These are phyloP conservation scores for Tolypocladium ophioglossoides DNA, from an alignment of 2,329 filamentous ascomycete genomes.

Conservation along the genomic window DNA sequence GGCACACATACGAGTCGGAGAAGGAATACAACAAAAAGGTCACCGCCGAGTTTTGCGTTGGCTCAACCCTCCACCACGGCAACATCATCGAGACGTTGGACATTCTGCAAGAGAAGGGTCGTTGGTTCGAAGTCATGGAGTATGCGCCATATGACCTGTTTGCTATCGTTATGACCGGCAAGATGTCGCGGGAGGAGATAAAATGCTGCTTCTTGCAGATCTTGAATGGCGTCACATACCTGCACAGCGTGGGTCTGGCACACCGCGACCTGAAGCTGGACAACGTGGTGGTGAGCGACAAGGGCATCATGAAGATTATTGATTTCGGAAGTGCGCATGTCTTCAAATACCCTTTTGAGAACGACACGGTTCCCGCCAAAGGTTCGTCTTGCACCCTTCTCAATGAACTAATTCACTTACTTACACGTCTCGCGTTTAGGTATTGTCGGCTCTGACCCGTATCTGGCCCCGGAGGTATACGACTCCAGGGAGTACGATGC, in stretches of 20 bases:
- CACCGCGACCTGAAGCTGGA: constrained; percentile 94
- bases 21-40: constrained; percentile 97
- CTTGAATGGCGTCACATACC: constrained; percentile 82
- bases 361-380: constrained; percentile 35
- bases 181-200: constrained; percentile 87
- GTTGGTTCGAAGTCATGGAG: constrained; percentile 99
- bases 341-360: constrained; percentile 95
- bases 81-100: constrained; percentile 98
- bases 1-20: constrained; percentile 87
- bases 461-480: constrained; percentile 93
- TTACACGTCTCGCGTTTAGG: constrained; percentile 22
- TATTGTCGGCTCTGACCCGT: constrained; percentile 78
- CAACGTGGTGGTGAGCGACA: constrained; percentile 93
- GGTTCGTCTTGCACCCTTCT: constrained; percentile 12
- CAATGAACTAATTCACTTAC: neutral
- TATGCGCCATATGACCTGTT: constrained; percentile 95
- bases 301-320: constrained; percentile 98
- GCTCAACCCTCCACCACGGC: constrained; percentile 90
- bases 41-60: constrained; percentile 96
- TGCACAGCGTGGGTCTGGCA: constrained; percentile 89
- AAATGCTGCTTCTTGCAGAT: constrained; percentile 91
- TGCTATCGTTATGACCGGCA: constrained; percentile 97
- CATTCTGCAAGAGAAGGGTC: constrained; percentile 85
- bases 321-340: constrained; percentile 97
- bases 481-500: constrained; percentile 90